Evolutionary conservation across 768 basidiomycete genomes (phyloP).

Genomic region (Leucocoprinus leucothites): DNA sequence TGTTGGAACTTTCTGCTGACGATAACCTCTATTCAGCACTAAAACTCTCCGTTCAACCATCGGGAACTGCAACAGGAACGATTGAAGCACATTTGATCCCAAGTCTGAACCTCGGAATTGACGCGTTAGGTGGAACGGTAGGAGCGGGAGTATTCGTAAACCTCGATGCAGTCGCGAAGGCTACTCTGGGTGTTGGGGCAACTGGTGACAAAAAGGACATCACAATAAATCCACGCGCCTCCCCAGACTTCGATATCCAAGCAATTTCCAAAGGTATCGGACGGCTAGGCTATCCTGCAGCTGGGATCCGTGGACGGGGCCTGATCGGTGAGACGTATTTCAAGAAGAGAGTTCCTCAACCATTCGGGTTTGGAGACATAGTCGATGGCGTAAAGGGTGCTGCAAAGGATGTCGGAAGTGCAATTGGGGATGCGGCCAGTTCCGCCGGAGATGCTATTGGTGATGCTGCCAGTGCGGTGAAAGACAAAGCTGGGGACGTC

Average conservation of each 20-base stretch:
- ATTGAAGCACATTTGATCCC: constrained; percentile 50
- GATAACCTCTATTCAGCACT: constrained; percentile 27
- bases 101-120: constrained; percentile 40
- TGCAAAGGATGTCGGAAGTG: background rate
- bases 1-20: background rate
- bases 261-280: background rate
- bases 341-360: background rate
- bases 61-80: constrained; percentile 36
- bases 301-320: background rate
- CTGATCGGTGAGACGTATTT: constrained; percentile 4
- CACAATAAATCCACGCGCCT: background rate
- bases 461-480: background rate
- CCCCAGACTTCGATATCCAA: background rate
- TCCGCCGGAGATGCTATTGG: background rate
- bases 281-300: background rate
- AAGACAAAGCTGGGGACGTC: background rate
- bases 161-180: constrained; percentile 33
- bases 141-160: constrained; percentile 39
- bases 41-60: constrained; percentile 37
- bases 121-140: constrained; percentile 32
- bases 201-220: constrained; percentile 3
- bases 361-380: background rate
- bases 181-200: constrained; percentile 25
- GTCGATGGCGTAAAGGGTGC: background rate
- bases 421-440: background rate